Evolutionary conservation across 768 basidiomycete genomes (phyloP).

Genomic region (Pilatotrama ljubarskyi): DNA sequence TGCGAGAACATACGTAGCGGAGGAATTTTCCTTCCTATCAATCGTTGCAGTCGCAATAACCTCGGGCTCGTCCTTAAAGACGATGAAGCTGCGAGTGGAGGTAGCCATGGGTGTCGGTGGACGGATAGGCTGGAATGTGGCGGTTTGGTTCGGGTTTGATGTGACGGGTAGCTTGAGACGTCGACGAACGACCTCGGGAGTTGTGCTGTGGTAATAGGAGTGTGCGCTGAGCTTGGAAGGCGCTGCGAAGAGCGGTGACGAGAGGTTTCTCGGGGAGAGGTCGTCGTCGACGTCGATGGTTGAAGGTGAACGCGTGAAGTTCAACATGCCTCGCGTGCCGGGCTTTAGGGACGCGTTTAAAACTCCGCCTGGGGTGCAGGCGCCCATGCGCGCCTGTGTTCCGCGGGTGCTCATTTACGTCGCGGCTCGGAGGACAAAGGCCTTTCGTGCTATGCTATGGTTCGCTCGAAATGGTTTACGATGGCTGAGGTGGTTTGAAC

Average conservation of each 20-base stretch:
- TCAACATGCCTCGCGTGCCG: slow-evolving; percentile 15
- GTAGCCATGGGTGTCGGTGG: slow-evolving; percentile 17
- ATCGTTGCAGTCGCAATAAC: slow-evolving; percentile 2
- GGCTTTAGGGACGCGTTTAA: slow-evolving; percentile 3
- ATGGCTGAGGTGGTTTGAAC: neutral
- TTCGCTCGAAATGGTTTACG: neutral
- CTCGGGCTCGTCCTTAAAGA: slow-evolving; percentile 29
- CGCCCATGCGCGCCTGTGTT: neutral
- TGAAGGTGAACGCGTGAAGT: neutral
- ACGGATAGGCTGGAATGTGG: neutral
- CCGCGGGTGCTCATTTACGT: neutral
- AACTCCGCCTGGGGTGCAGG: slow-evolving; percentile 9
- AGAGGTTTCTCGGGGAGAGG: slow-evolving; percentile 12
- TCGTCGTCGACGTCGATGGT: slow-evolving; percentile 19
- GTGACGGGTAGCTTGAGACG: neutral
- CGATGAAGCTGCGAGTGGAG: slow-evolving; percentile 23
- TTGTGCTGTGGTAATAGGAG: neutral
- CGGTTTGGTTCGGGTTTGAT: neutral
- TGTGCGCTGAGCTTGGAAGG: neutral
- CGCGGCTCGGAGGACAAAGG: neutral
- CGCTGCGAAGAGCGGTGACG: neutral
- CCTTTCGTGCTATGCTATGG: neutral
- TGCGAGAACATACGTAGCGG: slow-evolving; percentile 16
- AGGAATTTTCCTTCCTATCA: slow-evolving; percentile 30
- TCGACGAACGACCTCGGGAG: slow-evolving; percentile 10